Conservation (phyloP, 2,329 filamentous ascomycete species). For the Xylaria sp. region DNA sequence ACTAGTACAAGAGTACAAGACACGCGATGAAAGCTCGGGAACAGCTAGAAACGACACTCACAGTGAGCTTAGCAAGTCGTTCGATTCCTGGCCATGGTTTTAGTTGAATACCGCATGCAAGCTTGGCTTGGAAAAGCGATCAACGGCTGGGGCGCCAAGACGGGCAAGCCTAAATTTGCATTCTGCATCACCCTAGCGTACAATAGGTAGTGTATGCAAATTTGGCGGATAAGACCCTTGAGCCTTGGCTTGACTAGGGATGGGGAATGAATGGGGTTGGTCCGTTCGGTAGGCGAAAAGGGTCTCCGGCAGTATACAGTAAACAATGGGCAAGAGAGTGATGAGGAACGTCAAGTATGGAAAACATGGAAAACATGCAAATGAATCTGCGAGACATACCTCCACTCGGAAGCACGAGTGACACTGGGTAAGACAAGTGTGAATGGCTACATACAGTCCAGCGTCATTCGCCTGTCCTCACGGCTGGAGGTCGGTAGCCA, state of each 20-base stretch:
- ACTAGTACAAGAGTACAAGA: background rate
- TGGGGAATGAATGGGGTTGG: constrained; percentile 29
- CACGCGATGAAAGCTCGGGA: background rate
- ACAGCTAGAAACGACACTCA: constrained; percentile 9
- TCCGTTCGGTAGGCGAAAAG: constrained; percentile 13
- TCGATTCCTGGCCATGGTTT: constrained; percentile 17
- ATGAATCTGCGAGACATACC: constrained; percentile 12
- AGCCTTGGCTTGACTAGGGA: constrained; percentile 33
- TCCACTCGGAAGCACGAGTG: constrained; percentile 8
- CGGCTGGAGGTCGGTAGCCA: background rate
- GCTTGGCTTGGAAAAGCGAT: constrained; percentile 37
- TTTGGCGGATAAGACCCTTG: constrained; percentile 27
- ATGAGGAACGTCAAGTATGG: background rate
- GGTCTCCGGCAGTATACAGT: constrained; percentile 9
- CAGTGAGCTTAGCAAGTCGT: constrained; percentile 14
- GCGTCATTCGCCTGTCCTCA: background rate
- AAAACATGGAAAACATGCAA: background rate
- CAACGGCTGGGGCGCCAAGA: constrained; percentile 39
- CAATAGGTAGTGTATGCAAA: constrained; percentile 7
- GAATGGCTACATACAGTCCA: background rate
- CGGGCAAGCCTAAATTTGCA: constrained; percentile 33
- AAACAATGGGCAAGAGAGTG: constrained; percentile 9
- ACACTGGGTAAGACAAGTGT: constrained; percentile 1
- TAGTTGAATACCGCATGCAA: constrained; percentile 21
- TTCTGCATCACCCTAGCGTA: constrained; percentile 19